A percentile compares a stretch with the other conserved stretches of the same genome.
Evolutionary conservation across 495 filamentous ascomycete species (phyloP).

Genomic region (Terfezia boudieri): DNA sequence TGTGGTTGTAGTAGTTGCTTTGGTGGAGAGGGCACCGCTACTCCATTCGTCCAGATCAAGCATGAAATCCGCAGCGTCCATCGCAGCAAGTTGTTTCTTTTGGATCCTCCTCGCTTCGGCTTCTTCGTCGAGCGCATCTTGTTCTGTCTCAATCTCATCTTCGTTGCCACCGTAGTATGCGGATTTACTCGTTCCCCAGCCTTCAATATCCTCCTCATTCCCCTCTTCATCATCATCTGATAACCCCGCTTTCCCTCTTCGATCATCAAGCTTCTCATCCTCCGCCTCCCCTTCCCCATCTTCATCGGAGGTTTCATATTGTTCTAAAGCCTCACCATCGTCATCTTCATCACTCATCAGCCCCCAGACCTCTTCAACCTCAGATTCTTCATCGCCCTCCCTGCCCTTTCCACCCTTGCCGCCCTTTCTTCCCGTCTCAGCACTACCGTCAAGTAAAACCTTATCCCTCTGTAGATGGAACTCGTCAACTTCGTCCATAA

Average conservation of each 20-base stretch:
- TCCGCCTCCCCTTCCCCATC: not conserved
- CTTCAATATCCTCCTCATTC: constrained; percentile 47
- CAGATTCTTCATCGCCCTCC: not conserved
- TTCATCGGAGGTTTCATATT: not conserved
- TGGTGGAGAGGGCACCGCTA: constrained; percentile 20
- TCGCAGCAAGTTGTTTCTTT: constrained; percentile 63
- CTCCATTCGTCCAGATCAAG: constrained; percentile 79
- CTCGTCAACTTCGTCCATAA: not conserved
- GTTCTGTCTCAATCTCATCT: constrained; percentile 72
- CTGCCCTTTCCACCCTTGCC: not conserved
- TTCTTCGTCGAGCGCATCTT: constrained; percentile 81
- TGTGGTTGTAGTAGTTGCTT: constrained; percentile 21
- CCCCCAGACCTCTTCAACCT: not conserved
- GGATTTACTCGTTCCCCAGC: constrained; percentile 59
- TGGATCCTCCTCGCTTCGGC: constrained; percentile 68
- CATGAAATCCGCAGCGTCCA: constrained; percentile 76
- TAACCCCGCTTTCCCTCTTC: constrained; percentile 2
- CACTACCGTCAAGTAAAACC: not conserved
- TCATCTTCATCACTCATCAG: constrained; percentile 10
- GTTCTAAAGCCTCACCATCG: not conserved
- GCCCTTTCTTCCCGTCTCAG: not conserved
- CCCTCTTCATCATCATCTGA: constrained; percentile 21
- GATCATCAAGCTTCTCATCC: not conserved
- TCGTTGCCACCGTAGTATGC: constrained; percentile 85
- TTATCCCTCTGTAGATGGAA: not conserved